Base-by-base conservation (phyloP, 345 rosid species). In the Moringa oleifera region DNA sequence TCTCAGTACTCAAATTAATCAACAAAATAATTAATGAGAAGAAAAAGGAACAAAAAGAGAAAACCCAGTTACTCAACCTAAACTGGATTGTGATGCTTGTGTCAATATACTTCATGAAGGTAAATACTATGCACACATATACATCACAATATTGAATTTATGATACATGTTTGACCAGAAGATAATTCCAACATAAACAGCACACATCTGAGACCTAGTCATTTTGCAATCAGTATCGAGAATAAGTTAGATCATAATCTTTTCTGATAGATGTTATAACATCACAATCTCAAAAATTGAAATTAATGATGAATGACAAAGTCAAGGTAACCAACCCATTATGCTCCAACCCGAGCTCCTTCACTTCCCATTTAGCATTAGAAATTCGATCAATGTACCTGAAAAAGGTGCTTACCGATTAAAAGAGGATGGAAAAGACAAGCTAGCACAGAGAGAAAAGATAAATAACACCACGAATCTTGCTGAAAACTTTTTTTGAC, bases 301-400 rank as follows among this genome's bases (percentile, higher is more conserved):
- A 46, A 0, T 12, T 20, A 69, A 45, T 16, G 20, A 36, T 41
- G 57, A 25, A 61, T 61, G 24, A 61, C 22, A 61, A 25, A 62
- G 49, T 25, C 56, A 62, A 73, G 71, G 73, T 63, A 68, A 83
- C 95, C 56, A 69, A 95, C 97, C 99, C 97, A 71, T 95, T 95
- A 61, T 95, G 99, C 77, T 95, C 99, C 54, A 95, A 74, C 45
- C 99, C 99, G 21, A 95, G 85, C 79, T 95, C 99, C 80, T 85
- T 95, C 56, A 91, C 71, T 77, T 95, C 99, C 99, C 99, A 95
- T 76, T 87, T 95, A 23, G 94, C 87, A 71, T 81, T 84, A 67
- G 96, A 86, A 72, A 95, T 81, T 59, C 96, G 86, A 75, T 95
- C 99, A 16, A 82, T 90, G 73, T 91, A 95, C 75, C 97, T 95